These are phyloP conservation scores for Eragrostis tef DNA, from an alignment of 202 grass and related monocot species.

Conservation along the genomic window DNA sequence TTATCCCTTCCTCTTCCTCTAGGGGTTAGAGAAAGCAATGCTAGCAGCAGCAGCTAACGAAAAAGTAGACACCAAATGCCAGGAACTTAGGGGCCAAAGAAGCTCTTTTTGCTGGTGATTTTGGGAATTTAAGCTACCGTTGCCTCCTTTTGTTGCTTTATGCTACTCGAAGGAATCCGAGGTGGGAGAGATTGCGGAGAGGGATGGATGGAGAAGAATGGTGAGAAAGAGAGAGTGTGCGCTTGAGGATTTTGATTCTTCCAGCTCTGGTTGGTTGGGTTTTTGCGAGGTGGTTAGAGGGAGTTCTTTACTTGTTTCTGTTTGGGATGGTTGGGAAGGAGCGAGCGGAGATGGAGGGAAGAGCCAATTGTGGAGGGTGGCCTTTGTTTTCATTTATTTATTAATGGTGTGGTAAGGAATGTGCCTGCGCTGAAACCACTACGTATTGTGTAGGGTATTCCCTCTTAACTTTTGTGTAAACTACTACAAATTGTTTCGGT, in stretches of 20 bases:
- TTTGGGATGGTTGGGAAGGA: slow-evolving; percentile 27
- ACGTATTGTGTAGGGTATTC: slow-evolving; percentile 19
- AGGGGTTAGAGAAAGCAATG: slow-evolving; percentile 44
- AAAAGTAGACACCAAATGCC: slow-evolving; percentile 44
- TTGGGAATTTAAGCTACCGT: slow-evolving; percentile 24
- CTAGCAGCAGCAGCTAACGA: background rate
- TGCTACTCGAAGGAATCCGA: slow-evolving; percentile 33
- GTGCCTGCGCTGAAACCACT: slow-evolving; percentile 40
- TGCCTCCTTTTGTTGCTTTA: slow-evolving; percentile 16
- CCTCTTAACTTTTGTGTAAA: slow-evolving; percentile 14
- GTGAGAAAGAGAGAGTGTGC: background rate
- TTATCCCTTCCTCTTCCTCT: slow-evolving; percentile 32
- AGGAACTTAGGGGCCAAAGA: slow-evolving; percentile 39
- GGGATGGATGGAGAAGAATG: background rate
- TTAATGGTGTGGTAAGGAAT: slow-evolving; percentile 40
- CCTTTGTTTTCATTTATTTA: slow-evolving; percentile 51
- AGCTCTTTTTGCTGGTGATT: slow-evolving; percentile 48
- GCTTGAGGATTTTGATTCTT: slow-evolving; percentile 3
- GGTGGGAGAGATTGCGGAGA: background rate
- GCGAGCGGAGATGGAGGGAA: slow-evolving; percentile 25
- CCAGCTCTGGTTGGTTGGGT: background rate
- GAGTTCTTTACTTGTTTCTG: slow-evolving; percentile 20
- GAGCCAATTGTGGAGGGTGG: slow-evolving; percentile 27
- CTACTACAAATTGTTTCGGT: slow-evolving; percentile 34
- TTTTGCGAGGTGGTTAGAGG: slow-evolving; percentile 24